A percentile compares a stretch with the other conserved stretches of the same genome.
phyloP scores from a whole-genome alignment of 2,329 filamentous ascomycete genomes.

The Calonectria leucothoes region DNA sequence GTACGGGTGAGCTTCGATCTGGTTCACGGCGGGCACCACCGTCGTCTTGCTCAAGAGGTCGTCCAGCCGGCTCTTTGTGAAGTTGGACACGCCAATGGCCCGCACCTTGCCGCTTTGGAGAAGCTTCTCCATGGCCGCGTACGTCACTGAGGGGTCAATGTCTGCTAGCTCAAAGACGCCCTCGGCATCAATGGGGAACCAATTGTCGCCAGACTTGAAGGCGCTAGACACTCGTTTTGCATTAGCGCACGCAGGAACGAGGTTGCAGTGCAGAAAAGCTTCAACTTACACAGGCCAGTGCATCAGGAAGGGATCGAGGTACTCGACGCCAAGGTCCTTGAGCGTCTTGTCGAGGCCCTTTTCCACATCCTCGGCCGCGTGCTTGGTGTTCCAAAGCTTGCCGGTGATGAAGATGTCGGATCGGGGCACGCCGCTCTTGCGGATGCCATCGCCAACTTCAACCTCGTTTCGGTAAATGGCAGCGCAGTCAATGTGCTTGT shows the following conservation, averaged over 20 bases:
- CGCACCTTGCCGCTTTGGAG: constrained; percentile 51
- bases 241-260: not conserved
- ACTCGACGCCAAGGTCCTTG: constrained; percentile 59
- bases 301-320: constrained; percentile 53
- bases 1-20: constrained; percentile 77
- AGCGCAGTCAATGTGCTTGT: constrained; percentile 59
- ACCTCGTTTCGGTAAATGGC: constrained; percentile 57
- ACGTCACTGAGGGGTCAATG: constrained; percentile 55
- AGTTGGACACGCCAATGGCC: constrained; percentile 65
- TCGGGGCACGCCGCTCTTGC: constrained; percentile 50
- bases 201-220: constrained; percentile 63
- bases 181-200: constrained; percentile 60
- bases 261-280: not conserved
- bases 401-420: constrained; percentile 63
- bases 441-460: constrained; percentile 54
- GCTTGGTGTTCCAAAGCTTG: constrained; percentile 71
- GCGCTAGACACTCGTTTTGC: constrained; percentile 49
- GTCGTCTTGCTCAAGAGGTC: constrained; percentile 61
- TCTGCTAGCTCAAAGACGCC: constrained; percentile 74
- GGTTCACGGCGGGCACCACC: constrained; percentile 71
- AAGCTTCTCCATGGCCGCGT: constrained; percentile 53
- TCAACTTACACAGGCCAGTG: constrained; percentile 25
- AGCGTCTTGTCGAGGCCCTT: constrained; percentile 59
- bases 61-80: constrained; percentile 54
- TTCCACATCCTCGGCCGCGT: constrained; percentile 59